Evolutionary conservation across 306 rosid species (phyloP).

Genomic region (Morella rubra): DNA sequence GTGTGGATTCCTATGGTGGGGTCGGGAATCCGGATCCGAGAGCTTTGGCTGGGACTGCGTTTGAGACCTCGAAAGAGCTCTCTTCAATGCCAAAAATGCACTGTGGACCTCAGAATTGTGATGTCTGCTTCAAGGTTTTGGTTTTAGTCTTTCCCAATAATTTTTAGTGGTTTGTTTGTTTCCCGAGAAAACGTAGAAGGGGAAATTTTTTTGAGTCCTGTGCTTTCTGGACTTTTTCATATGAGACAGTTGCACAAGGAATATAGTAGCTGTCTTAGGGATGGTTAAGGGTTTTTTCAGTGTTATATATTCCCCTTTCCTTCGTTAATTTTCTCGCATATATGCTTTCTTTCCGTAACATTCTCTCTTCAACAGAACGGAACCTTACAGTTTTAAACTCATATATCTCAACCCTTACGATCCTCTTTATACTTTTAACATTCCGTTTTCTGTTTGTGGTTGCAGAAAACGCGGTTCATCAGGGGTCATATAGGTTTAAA

Average conservation of each 20-base stretch:
- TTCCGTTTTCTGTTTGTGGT: not conserved
- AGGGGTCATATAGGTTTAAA: slow-evolving; percentile 24
- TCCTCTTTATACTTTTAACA: not conserved
- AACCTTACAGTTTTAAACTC: not conserved
- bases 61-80: slow-evolving; percentile 76
- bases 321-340: no score
- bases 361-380: not conserved
- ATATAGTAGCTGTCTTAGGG: not conserved
- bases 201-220: not conserved
- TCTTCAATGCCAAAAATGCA: slow-evolving; percentile 75
- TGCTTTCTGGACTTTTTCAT: not conserved
- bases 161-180: not conserved
- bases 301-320: not conserved
- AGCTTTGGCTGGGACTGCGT: slow-evolving; percentile 27
- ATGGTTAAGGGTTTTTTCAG: not conserved
- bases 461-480: slow-evolving; percentile 55
- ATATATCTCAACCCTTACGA: not conserved
- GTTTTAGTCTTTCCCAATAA: not conserved
- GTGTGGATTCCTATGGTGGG: slow-evolving; percentile 34
- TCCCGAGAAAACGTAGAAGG: slow-evolving; percentile 17
- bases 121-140: slow-evolving; percentile 58
- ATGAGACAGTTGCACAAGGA: no score
- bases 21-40: slow-evolving; percentile 21
- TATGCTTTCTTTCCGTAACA: not conserved
- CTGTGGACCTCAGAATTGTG: slow-evolving; percentile 34